A percentile compares a stretch with the other conserved stretches of the same genome.
phyloP scores from a whole-genome alignment of 2,329 filamentous ascomycete genomes.

The Helminthosporium solani region DNA sequence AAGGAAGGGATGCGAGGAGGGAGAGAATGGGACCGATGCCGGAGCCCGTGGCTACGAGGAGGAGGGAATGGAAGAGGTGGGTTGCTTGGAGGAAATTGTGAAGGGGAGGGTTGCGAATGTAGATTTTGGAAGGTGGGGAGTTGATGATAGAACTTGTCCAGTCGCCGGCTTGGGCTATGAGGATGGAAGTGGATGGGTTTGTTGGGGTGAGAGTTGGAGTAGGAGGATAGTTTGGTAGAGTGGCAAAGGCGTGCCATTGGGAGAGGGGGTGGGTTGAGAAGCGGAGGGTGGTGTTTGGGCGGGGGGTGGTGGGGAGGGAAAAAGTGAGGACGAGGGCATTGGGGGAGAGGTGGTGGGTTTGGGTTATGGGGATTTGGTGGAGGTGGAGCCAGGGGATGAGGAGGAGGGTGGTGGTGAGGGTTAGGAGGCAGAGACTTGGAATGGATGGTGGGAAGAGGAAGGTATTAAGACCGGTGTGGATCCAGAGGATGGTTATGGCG shows the following conservation, averaged over 20 bases:
- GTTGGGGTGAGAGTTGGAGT: constrained; percentile 15
- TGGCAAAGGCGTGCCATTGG: constrained; percentile 44
- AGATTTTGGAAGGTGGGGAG: constrained; percentile 35
- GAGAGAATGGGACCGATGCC: constrained; percentile 46
- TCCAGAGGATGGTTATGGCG: constrained; percentile 38
- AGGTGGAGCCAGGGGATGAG: constrained; percentile 74
- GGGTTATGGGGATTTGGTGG: constrained; percentile 64
- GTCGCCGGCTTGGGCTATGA: constrained; percentile 42
- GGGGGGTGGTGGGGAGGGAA: constrained; percentile 32
- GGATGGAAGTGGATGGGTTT: constrained; percentile 35
- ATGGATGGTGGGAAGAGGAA: constrained; percentile 19
- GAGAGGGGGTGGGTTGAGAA: constrained; percentile 33
- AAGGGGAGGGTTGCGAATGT: constrained; percentile 40
- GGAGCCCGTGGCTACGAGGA: constrained; percentile 43
- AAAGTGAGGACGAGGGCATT: constrained; percentile 71
- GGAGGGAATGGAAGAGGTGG: constrained; percentile 38
- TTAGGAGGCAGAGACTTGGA: constrained; percentile 64
- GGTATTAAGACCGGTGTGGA: constrained; percentile 23
- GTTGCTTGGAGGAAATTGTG: constrained; percentile 40
- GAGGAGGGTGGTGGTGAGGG: constrained; percentile 65
- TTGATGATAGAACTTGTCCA: constrained; percentile 39
- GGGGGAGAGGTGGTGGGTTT: constrained; percentile 68
- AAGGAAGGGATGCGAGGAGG: constrained; percentile 50
- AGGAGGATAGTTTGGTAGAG: constrained; percentile 41
- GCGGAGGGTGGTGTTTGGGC: constrained; percentile 33